Base-by-base conservation (phyloP, 2,329 filamentous ascomycete genomes). In the Pestalotiopsis sp. region DNA sequence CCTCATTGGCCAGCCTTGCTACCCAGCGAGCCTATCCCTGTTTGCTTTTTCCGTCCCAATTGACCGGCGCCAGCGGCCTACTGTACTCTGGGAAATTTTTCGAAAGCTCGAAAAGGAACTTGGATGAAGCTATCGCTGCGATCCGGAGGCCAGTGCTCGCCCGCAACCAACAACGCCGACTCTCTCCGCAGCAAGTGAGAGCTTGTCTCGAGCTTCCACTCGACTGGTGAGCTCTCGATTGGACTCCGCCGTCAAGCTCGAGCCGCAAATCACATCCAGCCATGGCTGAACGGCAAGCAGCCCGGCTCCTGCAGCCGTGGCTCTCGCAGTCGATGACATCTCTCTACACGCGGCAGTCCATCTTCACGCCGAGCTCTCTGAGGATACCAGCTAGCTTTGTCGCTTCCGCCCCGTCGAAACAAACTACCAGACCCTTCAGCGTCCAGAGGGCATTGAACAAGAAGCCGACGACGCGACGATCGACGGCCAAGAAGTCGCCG, bases 261-360 rank as follows among this genome's bases (percentile, higher is more conserved):
- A 64, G 61, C 27, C 38, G 36, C 61, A 49, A 7, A 49, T 11
- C 57, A 52, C 39, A 64, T 64, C 61, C 23, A 64, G n/a, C 45
- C 61, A 65, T 65, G 64, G 59, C 65, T 39, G 59, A 62, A 27
- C 31, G 39, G 39, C 65, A 63, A 36, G 58, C 45, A 14, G 65
- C 58, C 65, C 65, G 65, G 65, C 59, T 67, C 39, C 65, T 67
- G 59, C 65, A 55, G 41, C 65, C 65, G 31, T 67, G 65, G 65
- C 65, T 63, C 55, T 52, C 39, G 13, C 58, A 55, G 31, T 23
- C 64, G 23, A 49, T 39, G 9, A 38, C 63, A 1, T 58, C 49
- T 14, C 49, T 58, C 11, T 57, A n/a, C 12, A 20, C 45, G 36
- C 63, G 41, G 11, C 41, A 20, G 63, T 38, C 49, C 25, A 23